Conservation (phyloP, 139 green algal species). For the Chlamydomonas incerta region DNA sequence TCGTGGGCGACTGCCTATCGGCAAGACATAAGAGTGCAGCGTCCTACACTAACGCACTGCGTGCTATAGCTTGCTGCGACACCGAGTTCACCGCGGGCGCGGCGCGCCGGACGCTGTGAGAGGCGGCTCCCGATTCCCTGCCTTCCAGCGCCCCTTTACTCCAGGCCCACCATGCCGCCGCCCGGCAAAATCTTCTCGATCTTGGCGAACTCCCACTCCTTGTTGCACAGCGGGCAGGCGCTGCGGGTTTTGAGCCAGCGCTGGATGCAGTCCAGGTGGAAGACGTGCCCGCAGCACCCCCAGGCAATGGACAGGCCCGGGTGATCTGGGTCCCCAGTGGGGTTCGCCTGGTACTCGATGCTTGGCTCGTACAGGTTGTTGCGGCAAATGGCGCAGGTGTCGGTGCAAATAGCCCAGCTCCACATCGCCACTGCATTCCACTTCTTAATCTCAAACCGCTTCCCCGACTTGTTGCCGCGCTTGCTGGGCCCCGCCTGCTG, state of each 20-base stretch:
- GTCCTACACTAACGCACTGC: too few species aligned
- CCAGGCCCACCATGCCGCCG: constrained; percentile 27
- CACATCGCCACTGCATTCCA: constrained; percentile 98
- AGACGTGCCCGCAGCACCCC: constrained; percentile 96
- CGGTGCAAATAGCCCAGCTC: constrained; percentile 97
- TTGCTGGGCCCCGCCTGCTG: constrained; percentile 51
- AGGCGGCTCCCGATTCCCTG: too few species aligned
- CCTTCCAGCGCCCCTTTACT: constrained; percentile 7
- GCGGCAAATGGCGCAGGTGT: constrained; percentile 97
- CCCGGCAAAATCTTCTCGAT: constrained; percentile 83
- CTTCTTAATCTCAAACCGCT: constrained; percentile 97
- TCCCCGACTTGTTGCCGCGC: constrained; percentile 64
- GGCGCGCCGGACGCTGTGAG: too few species aligned
- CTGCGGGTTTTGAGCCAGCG: constrained; percentile 95
- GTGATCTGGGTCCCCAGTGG: constrained; percentile 91
- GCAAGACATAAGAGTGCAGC: too few species aligned
- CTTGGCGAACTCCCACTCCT: constrained; percentile 96
- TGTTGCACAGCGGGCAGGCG: constrained; percentile 96
- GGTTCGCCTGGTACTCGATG: constrained; percentile 99
- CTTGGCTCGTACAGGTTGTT: constrained; percentile 99
- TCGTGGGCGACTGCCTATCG: too few species aligned
- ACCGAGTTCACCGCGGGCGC: too few species aligned
- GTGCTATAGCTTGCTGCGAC: too few species aligned
- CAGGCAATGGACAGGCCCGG: constrained; percentile 94
- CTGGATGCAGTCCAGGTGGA: constrained; percentile 99